Base-by-base conservation (phyloP, 345 rosid genomes). In the Aquilaria malaccensis region DNA sequence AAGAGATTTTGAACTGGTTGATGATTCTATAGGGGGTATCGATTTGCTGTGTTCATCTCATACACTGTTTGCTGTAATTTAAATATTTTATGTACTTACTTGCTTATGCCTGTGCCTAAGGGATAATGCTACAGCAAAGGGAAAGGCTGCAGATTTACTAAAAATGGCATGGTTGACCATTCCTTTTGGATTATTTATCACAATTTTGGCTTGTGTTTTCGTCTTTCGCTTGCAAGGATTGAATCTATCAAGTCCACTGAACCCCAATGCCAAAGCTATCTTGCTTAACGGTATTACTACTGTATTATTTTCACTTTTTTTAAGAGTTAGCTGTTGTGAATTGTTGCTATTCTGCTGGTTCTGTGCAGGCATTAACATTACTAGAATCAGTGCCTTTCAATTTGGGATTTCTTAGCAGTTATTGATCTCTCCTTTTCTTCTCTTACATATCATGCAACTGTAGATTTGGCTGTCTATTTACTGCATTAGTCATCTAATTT, bases 191-290 rank as follows among this genome's bases (percentile, higher is more conserved):
- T 62, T 88, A 68, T 59, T 79, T 57, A 74, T 84, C 49, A 86
- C 95, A 0, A 59, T 73, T 72, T 77, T 78, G 50, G 89, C 81
- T 0, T 75, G 70, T 55, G 37, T 66, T 66, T 77, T 83, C 57
- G 83, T 94, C 59, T 81, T 90, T 46, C 83, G 96, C 96, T 90
- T 91, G 97, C 92, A 88, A 71, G 87, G 80, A 70, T 79, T 86
- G 67, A 74, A 71, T 67, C 67, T 55, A 66, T 78, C 86, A 45
- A 76, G 73, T 67, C 67, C 55, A 65, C 77, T 86, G 45, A 78
- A 82, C 43, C 77, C 91, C 29, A 86, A 86, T 67, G 91, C 82
- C 0, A 86, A 77, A 56, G 97, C 95, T 52, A 87, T 95, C 70
- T 71, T 88, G 68, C 86, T 95, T 67, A 82, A 95, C 65, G 97